phyloP scores from a whole-genome alignment of 768 basidiomycete species.

The Ramaria sp. region DNA sequence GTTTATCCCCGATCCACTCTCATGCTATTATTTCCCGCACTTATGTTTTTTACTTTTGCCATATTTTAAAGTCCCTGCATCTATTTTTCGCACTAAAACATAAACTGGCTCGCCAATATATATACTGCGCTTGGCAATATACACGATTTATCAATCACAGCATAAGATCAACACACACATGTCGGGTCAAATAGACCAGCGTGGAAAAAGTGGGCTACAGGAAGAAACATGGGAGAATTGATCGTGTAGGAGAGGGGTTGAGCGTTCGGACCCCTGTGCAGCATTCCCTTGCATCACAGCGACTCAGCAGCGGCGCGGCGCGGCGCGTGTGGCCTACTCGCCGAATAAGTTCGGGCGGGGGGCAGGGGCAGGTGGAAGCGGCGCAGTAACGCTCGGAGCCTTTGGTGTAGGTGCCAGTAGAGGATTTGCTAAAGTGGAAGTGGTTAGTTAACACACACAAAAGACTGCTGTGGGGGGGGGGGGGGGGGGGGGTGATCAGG shows the following conservation, averaged over 20 bases:
- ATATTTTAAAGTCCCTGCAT: neutral
- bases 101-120: neutral
- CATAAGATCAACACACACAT: neutral
- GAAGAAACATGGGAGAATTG: neutral
- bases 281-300: neutral
- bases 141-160: neutral
- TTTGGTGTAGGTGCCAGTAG: slow-evolving; percentile 7
- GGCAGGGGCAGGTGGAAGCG: slow-evolving; percentile 10
- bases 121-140: neutral
- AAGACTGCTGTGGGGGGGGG: no score
- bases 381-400: slow-evolving; percentile 8
- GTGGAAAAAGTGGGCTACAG: neutral
- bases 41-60: neutral
- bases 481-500: no score
- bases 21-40: neutral
- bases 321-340: neutral
- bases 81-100: neutral
- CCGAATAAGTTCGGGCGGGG: slow-evolving; percentile 10
- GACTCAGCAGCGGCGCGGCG: neutral
- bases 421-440: slow-evolving; percentile 5
- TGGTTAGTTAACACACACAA: no score
- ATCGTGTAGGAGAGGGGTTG: neutral
- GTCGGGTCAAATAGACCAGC: neutral
- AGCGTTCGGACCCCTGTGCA: neutral
- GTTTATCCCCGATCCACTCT: neutral